Evolutionary conservation across 768 basidiomycete genomes (phyloP).

Genomic region (Plicaturopsis crispa): DNA sequence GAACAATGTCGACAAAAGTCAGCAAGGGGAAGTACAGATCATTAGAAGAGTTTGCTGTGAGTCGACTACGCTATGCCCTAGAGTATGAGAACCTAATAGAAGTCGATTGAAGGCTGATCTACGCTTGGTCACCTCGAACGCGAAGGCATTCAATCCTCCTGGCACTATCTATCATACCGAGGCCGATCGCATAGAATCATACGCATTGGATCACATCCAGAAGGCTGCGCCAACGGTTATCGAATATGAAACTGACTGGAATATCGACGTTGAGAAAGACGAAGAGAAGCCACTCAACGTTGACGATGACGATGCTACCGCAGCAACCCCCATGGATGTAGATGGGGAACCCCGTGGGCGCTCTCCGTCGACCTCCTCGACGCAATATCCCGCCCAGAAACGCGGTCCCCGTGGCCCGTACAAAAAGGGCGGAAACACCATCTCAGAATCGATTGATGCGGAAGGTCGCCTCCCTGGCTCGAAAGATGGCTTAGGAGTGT

Average conservation of each 20-base stretch:
- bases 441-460: constrained; percentile 47
- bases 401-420: constrained; percentile 47
- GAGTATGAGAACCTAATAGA: constrained; percentile 72
- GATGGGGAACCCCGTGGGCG: constrained; percentile 34
- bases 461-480: constrained; percentile 72
- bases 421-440: constrained; percentile 35
- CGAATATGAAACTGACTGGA: constrained; percentile 80
- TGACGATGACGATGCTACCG: constrained; percentile 21
- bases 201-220: constrained; percentile 67
- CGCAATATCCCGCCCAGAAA: constrained; percentile 27
- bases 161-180: constrained; percentile 69
- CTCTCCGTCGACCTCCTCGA: constrained; percentile 37
- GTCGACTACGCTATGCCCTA: too few relatives aligned
- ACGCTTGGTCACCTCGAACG: constrained; percentile 64
- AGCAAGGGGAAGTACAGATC: constrained; percentile 69
- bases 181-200: constrained; percentile 63
- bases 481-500: constrained; percentile 67
- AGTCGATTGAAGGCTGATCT: constrained; percentile 52
- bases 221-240: constrained; percentile 69
- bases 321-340: constrained; percentile 35
- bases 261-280: constrained; percentile 70
- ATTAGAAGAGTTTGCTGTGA: constrained; percentile 71
- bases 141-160: constrained; percentile 70
- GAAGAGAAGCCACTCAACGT: constrained; percentile 27
- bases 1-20: constrained; percentile 78